Base-by-base conservation (phyloP, 768 basidiomycete species). In the Pulveroboletus frians region DNA sequence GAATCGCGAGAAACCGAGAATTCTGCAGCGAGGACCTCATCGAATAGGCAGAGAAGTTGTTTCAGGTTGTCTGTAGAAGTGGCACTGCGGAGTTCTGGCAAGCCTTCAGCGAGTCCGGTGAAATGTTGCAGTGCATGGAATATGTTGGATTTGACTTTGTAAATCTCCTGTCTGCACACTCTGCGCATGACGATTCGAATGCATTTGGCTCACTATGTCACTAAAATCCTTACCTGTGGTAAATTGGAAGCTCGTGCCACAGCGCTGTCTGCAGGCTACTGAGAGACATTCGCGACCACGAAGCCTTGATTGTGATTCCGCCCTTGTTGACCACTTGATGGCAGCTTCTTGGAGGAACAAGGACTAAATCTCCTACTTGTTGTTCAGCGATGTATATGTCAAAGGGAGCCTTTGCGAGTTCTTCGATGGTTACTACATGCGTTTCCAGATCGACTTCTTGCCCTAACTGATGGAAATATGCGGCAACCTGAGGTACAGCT, bases 261-360 rank as follows among this genome's bases (percentile, higher is more conserved):
- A 85, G 71, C 3, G 88, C 85, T 1, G 73, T 70, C 35, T 65
- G 62, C 13, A 89, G 63, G 4, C 86, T 84, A 40, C 69, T 62
- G 23, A 85, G 58, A 7, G 86, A 84, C 88, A 92, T 91, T 39
- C 90, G 74, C 1, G 88, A 91, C 90, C 90, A 92, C 1, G 86
- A 85, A 4, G 83, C 81, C 67, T 92, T 92, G 63, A 91, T 73
- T 0, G 87, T 88, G 20, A 92, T 75, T 11, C 90, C 88, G 20
- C 90, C 87, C 41, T 71, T 69, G 56, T 92, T 92, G 21, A 92
- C 75, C 4, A 91, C 89, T 62, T 92, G 90, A 66, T 92, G 90
- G 48, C 84, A 88, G 53, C 84, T 84, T 52, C 84, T 73, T 20
- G 86, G 84, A 14, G 90, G 90, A 17, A 92, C 87, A 17, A 91